Percentiles rank a stretch among this genome's conserved stretches.
Evolutionary conservation across 108 stramenopile genomes (phyloP).

Genomic region (Cylindrotheca closterium): DNA sequence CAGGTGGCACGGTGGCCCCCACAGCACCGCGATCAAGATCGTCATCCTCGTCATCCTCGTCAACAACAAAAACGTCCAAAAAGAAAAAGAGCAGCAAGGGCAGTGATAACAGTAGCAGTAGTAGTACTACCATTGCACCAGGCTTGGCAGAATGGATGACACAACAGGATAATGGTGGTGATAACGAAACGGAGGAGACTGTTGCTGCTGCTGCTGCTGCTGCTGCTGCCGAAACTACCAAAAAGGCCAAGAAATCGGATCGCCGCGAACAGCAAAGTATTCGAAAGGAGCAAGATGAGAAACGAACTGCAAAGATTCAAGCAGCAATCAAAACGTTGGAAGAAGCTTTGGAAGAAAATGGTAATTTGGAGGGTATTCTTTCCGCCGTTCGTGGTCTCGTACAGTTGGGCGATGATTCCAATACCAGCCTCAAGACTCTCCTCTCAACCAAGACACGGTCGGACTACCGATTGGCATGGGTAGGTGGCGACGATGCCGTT

Average conservation of each 20-base stretch:
- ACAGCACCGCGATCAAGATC: no score
- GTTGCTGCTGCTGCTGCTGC: neutral
- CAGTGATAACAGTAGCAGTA: neutral
- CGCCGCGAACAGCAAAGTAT: conserved; percentile 19
- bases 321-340: conserved; percentile 4
- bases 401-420: conserved; percentile 6
- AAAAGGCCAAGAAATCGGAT: neutral
- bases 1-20: neutral
- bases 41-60: no score
- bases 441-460: conserved; percentile 11
- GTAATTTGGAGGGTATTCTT: conserved; percentile 24
- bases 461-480: conserved; percentile 78
- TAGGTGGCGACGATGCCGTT: conserved; percentile 70
- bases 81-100: neutral
- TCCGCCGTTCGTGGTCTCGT: conserved; percentile 14
- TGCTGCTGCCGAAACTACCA: neutral
- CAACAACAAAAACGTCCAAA: neutral
- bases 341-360: conserved; percentile 15
- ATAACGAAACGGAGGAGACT: conserved; percentile 5
- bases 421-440: conserved; percentile 2
- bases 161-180: neutral
- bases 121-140: conserved; percentile 19
- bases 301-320: conserved; percentile 17
- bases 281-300: conserved; percentile 17
- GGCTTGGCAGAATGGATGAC: conserved; percentile 32